Evolutionary conservation across 2,329 filamentous ascomycete species (phyloP).

Genomic region (Teratosphaeria epicoccoides): DNA sequence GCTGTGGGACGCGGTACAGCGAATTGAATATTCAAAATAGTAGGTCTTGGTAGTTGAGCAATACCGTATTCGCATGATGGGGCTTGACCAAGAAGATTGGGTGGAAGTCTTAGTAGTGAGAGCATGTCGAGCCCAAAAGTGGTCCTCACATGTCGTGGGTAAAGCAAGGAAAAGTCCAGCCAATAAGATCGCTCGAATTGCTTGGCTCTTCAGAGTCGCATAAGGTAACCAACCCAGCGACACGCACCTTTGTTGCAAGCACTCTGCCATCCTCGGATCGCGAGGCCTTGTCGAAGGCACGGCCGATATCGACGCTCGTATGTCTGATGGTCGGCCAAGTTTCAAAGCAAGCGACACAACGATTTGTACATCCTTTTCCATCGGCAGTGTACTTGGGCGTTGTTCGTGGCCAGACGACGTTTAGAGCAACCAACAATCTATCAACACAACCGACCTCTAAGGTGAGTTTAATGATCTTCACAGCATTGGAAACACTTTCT

Average conservation of each 20-base stretch:
- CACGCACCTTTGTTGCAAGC: neutral
- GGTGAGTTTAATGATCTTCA: neutral
- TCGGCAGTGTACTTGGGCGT: neutral
- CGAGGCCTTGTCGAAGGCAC: neutral
- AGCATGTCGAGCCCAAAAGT: neutral
- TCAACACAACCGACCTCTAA: neutral
- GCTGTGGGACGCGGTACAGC: too few relatives aligned
- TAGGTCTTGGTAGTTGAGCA: too few relatives aligned
- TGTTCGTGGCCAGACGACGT: neutral
- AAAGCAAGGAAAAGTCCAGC: neutral
- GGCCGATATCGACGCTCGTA: neutral
- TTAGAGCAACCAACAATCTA: neutral
- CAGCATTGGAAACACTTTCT: neutral
- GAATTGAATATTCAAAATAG: too few relatives aligned
- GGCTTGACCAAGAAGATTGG: too few relatives aligned
- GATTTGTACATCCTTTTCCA: neutral
- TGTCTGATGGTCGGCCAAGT: neutral
- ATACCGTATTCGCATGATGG: too few relatives aligned
- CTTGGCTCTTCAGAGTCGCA: neutral
- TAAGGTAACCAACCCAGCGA: neutral
- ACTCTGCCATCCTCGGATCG: neutral
- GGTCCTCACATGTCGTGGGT: neutral
- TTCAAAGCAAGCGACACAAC: neutral
- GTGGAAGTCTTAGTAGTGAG: too few relatives aligned
- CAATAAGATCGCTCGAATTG: neutral